Evolutionary conservation across 345 rosid genomes (phyloP).

Genomic region (Ailanthus altissimus): DNA sequence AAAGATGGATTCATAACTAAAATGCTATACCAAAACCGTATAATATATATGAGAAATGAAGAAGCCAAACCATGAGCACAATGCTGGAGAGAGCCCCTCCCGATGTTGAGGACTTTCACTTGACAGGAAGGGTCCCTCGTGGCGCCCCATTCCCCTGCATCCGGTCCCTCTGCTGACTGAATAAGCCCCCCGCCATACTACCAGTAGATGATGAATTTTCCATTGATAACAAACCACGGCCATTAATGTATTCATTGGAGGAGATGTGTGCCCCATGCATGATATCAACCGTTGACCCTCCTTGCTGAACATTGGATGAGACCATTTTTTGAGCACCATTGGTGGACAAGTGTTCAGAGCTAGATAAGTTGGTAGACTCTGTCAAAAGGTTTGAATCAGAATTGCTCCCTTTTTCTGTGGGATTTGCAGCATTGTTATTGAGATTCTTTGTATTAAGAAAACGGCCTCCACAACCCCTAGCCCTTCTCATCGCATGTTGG

Average conservation of each 20-base stretch:
- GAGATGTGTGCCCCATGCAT: slow-evolving; percentile 16
- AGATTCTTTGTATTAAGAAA: slow-evolving; percentile 57
- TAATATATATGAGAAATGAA: not conserved
- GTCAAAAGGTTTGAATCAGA: slow-evolving; percentile 28
- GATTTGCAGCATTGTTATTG: slow-evolving; percentile 26
- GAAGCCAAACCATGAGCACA: slow-evolving; percentile 25
- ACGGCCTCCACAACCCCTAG: slow-evolving; percentile 75
- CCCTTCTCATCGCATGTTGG: slow-evolving; percentile 71
- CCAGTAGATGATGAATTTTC: slow-evolving; percentile 27
- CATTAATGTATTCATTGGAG: slow-evolving; percentile 21
- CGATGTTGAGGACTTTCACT: slow-evolving; percentile 24
- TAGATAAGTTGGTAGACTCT: slow-evolving; percentile 25
- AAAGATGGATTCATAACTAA: not conserved
- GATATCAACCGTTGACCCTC: slow-evolving; percentile 19
- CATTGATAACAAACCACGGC: slow-evolving; percentile 24
- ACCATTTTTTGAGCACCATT: slow-evolving; percentile 18
- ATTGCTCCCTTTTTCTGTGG: slow-evolving; percentile 26
- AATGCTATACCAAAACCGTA: not conserved
- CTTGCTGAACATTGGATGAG: slow-evolving; percentile 30
- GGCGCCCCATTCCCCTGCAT: slow-evolving; percentile 35
- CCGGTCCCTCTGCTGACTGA: slow-evolving; percentile 34
- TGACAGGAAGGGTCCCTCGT: slow-evolving; percentile 30
- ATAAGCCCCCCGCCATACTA: slow-evolving; percentile 9
- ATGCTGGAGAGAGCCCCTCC: slow-evolving; percentile 25
- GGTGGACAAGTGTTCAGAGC: slow-evolving; percentile 23